Base-by-base conservation (phyloP, 139 green algal species). In the Chlamydomonas incerta region DNA sequence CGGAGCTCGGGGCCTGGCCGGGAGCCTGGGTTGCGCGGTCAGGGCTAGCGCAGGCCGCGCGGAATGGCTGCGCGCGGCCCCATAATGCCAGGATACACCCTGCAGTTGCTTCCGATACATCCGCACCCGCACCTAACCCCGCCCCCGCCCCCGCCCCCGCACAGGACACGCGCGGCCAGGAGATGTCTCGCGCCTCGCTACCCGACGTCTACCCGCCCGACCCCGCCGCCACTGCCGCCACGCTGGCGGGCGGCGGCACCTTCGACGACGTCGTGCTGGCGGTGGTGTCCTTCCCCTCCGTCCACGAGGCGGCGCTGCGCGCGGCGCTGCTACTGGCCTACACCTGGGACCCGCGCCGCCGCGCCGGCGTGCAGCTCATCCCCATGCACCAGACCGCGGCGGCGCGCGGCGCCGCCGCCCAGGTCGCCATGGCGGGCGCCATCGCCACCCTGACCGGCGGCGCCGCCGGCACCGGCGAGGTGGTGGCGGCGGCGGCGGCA, bases 271-370 rank as follows among this genome's bases (percentile, higher is more conserved):
- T 84, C 17, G 46, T 84, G 2, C 75, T 82, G 18, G 77, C 65
- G 41, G 34, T 84, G 65, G 57, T 88, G 23, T 37, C 50, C 31
- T 89, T 89, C 67, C 17, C 57, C 18, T 86, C 85, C 58, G 69
- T 86, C 29, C 70, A 79, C 28, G 88, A 92, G 68, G 84, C 84
- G 0, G 37, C 62, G 26, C 60, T 74, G 29, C 80, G 88, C n/a
- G 84, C 84, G 21, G 76, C 63, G 31, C 58, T 92, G 57, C 73
- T 92, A 23, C 50, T 87, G 1, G 80, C 58, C 20, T 87, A 89
- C 28, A 92, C 88, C 23, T 92, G 63, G 35, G 88, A 92, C 74
- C 47, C 46, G 0, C 46, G 24, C 20, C 77, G 77, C 46, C 77
- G 77, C 23, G 26, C 33, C 0, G 77, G 77, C 29, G 60, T 70